These are phyloP conservation scores for Pseudohyphozyma bogoriensis DNA, from an alignment of 768 basidiomycete genomes.

Conservation along the genomic window DNA sequence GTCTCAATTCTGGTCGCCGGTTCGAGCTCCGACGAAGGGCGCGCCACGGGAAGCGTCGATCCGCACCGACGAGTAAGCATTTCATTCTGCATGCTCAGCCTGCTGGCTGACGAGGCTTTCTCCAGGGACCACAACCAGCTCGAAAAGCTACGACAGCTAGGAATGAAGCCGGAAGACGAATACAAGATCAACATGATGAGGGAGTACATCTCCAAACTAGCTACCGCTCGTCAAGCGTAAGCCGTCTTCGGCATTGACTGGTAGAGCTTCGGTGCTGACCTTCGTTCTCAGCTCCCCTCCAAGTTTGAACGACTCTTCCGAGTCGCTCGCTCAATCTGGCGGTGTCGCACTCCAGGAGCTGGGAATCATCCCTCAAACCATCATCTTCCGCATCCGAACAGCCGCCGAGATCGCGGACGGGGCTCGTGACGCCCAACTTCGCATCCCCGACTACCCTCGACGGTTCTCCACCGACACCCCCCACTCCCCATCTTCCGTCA, in stretches of 20 bases:
- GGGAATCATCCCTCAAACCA: constrained; percentile 34
- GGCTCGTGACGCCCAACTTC: constrained; percentile 3
- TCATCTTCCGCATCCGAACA: constrained; percentile 28
- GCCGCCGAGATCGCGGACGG: constrained; percentile 13
- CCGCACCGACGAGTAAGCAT: constrained; percentile 55
- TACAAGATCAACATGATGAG: constrained; percentile 75
- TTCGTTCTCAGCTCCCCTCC: constrained; percentile 2
- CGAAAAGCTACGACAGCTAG: constrained; percentile 69
- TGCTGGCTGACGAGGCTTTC: not conserved
- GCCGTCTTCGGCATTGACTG: not conserved
- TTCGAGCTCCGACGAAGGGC: constrained; percentile 5
- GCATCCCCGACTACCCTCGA: not conserved
- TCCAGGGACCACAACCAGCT: constrained; percentile 67
- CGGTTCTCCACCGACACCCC: constrained; percentile 6
- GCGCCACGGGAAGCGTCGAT: constrained; percentile 24
- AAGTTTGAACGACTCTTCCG: constrained; percentile 5
- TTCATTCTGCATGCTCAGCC: not conserved
- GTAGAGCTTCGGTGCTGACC: too few relatives aligned
- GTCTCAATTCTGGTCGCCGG: constrained; percentile 49
- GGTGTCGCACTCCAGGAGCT: constrained; percentile 23
- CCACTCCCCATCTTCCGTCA: constrained; percentile 4
- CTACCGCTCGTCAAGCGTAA: constrained; percentile 71
- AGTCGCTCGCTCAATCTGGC: not conserved
- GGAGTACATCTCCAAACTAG: constrained; percentile 80
- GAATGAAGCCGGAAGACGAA: constrained; percentile 73